Conservation (phyloP, 73 alveolate species). For the Paraurostyla sp. region DNA sequence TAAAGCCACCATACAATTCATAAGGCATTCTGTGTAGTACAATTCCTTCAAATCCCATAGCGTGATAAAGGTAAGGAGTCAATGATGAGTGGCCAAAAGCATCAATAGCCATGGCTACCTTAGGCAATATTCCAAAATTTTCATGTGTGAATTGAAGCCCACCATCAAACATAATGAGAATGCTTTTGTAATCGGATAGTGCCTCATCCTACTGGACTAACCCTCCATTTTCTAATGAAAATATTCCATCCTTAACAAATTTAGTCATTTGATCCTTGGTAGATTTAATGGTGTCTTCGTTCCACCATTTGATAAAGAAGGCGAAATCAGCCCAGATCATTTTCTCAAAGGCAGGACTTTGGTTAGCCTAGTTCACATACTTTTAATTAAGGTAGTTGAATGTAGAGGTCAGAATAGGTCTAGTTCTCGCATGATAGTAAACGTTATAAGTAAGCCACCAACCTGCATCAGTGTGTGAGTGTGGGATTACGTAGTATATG, state of each 20-base stretch:
- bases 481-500: constrained; percentile 84
- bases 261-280: neutral
- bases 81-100: constrained; percentile 48
- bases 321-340: constrained; percentile 58
- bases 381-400: constrained; percentile 10
- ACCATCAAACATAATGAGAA: constrained; percentile 14
- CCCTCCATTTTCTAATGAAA: constrained; percentile 53
- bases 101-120: constrained; percentile 37
- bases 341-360: neutral
- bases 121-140: constrained; percentile 37
- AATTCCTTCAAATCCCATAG: constrained; percentile 40
- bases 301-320: constrained; percentile 54
- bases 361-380: neutral
- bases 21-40: constrained; percentile 41
- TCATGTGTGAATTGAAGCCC: constrained; percentile 44
- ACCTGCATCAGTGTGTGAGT: constrained; percentile 93
- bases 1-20: neutral
- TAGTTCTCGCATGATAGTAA: constrained; percentile 66
- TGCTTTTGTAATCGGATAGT: constrained; percentile 39
- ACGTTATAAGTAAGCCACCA: constrained; percentile 80
- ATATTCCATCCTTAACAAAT: neutral
- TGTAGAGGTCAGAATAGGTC: constrained; percentile 64
- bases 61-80: constrained; percentile 44
- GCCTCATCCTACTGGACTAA: constrained; percentile 54
- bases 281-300: constrained; percentile 5